Percentiles rank a stretch among this genome's conserved stretches.
These are phyloP conservation scores for Exophiala phaeomuriformis DNA, from an alignment of 2,329 filamentous ascomycete species.

Conservation along the genomic window DNA sequence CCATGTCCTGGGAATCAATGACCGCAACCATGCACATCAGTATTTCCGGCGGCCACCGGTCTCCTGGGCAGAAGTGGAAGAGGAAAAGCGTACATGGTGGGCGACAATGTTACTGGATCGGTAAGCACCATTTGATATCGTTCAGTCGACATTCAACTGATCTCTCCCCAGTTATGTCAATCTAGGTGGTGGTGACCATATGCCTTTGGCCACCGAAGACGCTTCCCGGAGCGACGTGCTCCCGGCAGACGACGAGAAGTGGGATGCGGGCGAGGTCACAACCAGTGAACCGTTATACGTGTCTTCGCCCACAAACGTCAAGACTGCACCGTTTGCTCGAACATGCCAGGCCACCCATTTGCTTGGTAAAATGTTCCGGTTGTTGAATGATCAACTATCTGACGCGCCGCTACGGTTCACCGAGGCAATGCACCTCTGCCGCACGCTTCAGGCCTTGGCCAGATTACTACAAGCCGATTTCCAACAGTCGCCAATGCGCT, in stretches of 20 bases:
- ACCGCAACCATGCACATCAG: constrained; percentile 23
- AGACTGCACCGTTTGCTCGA: constrained; percentile 31
- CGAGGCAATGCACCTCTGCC: constrained; percentile 32
- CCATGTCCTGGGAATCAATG: constrained; percentile 24
- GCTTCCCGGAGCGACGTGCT: constrained; percentile 24
- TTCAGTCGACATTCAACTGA: not conserved
- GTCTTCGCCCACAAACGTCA: constrained; percentile 24
- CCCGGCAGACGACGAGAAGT: constrained; percentile 26
- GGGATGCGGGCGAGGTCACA: constrained; percentile 25
- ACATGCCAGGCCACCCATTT: constrained; percentile 34
- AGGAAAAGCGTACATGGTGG: constrained; percentile 28
- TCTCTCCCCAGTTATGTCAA: constrained; percentile 26
- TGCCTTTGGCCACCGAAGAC: constrained; percentile 27
- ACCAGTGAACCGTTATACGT: constrained; percentile 27
- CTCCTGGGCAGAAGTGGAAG: constrained; percentile 28
- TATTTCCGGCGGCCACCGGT: constrained; percentile 14
- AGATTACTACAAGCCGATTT: constrained; percentile 29
- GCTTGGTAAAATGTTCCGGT: constrained; percentile 30
- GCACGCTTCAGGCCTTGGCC: constrained; percentile 30
- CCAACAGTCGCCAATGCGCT: constrained; percentile 20
- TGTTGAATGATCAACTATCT: constrained; percentile 29
- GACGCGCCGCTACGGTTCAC: constrained; percentile 30
- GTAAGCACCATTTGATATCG: constrained; percentile 7
- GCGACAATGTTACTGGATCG: constrained; percentile 28
- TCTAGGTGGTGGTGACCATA: constrained; percentile 23